A percentile compares a stretch with the other conserved stretches of the same genome.
Evolutionary conservation across 2,329 filamentous ascomycete species (phyloP).

Genomic region (Trichophyton rubrum): DNA sequence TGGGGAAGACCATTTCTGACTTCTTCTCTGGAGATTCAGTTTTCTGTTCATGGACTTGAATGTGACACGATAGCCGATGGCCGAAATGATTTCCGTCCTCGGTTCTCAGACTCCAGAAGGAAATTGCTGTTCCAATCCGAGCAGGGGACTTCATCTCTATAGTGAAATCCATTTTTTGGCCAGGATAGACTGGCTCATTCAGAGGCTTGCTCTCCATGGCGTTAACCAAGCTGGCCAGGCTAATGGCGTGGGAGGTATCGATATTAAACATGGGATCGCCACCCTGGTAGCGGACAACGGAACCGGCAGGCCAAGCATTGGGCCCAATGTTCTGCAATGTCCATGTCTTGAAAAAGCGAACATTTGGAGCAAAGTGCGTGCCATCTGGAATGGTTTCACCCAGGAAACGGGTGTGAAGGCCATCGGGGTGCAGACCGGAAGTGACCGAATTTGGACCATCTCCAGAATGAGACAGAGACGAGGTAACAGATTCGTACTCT

Average conservation of each 20-base stretch:
- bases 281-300: slow-evolving; percentile 54
- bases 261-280: slow-evolving; percentile 95
- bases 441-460: slow-evolving; percentile 25
- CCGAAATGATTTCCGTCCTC: slow-evolving; percentile 72
- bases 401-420: slow-evolving; percentile 52
- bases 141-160: slow-evolving; percentile 70
- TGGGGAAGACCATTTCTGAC: slow-evolving; percentile 79
- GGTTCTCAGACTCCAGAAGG: slow-evolving; percentile 90
- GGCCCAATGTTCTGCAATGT: slow-evolving; percentile 74
- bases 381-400: slow-evolving; percentile 70
- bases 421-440: slow-evolving; percentile 21
- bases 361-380: slow-evolving; percentile 54
- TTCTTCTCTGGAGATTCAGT: slow-evolving; percentile 7
- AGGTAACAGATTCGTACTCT: background rate
- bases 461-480: background rate
- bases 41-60: slow-evolving; percentile 45
- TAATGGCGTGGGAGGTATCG: slow-evolving; percentile 66
- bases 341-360: slow-evolving; percentile 82
- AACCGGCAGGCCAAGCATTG: slow-evolving; percentile 45
- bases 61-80: slow-evolving; percentile 89
- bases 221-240: slow-evolving; percentile 59
- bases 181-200: slow-evolving; percentile 54
- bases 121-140: slow-evolving; percentile 68
- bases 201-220: slow-evolving; percentile 75
- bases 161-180: slow-evolving; percentile 67